These are phyloP conservation scores for Aechmea fasciata DNA, from an alignment of 176 grass and related monocot genomes.

Conservation along the genomic window DNA sequence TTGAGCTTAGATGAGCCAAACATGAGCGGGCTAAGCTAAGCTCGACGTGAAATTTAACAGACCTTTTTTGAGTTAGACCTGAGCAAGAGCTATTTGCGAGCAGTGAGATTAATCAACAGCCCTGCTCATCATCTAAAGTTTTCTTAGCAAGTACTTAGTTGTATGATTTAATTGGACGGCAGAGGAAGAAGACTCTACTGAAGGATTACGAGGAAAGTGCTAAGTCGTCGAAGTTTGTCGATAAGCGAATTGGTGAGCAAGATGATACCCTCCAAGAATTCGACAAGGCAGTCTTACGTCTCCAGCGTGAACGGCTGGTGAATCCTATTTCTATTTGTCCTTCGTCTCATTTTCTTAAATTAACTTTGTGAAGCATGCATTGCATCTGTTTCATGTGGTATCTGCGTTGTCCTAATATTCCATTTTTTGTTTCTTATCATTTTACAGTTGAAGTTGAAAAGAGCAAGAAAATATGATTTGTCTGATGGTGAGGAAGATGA, in stretches of 20 bases:
- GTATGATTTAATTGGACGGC: slow-evolving; percentile 12
- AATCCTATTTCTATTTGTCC: slow-evolving; percentile 1
- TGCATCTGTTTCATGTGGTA: background rate
- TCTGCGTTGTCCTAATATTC: background rate
- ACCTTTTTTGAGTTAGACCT: too few relatives aligned
- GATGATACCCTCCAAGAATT: slow-evolving; percentile 73
- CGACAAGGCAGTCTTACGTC: slow-evolving; percentile 73
- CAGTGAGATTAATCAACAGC: too few relatives aligned
- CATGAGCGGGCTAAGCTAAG: too few relatives aligned
- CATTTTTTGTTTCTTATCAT: background rate
- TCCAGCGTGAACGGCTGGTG: slow-evolving; percentile 78
- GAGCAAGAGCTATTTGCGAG: too few relatives aligned
- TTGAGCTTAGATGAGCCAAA: too few relatives aligned
- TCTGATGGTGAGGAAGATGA: slow-evolving; percentile 66
- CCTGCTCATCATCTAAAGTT: background rate
- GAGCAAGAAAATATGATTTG: slow-evolving; percentile 77
- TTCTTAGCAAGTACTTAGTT: background rate
- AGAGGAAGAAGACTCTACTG: slow-evolving; percentile 92
- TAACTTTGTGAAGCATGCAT: background rate
- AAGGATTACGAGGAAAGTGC: slow-evolving; percentile 60
- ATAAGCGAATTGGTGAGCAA: slow-evolving; percentile 84
- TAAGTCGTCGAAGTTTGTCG: slow-evolving; percentile 70
- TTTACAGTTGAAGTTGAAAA: slow-evolving; percentile 70
- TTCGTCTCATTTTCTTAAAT: slow-evolving; percentile 1
- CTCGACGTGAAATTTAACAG: too few relatives aligned